A percentile compares a stretch with the other conserved stretches of the same genome.
Conservation (phyloP, 2,329 filamentous ascomycete genomes). For the Neopestalotiopsis sp. region DNA sequence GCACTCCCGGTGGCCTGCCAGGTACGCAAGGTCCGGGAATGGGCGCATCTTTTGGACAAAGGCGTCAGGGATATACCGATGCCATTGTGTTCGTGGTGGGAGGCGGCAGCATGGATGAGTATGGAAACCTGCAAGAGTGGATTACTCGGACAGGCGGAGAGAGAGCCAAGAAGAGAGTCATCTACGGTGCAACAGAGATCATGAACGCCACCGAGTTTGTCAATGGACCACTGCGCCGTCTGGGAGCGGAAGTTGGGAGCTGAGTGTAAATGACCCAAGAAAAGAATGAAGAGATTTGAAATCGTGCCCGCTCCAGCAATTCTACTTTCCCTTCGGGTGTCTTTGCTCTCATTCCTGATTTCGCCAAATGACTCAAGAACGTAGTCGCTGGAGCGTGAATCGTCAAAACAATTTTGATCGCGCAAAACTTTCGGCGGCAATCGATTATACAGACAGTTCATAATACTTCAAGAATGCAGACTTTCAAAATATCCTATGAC, state of each 20-base stretch:
- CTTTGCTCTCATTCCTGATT: too few relatives aligned
- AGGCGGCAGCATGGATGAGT: conserved; percentile 98
- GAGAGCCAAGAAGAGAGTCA: conserved; percentile 76
- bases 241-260: conserved; percentile 62
- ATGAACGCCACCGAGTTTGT: conserved; percentile 73
- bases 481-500: too few relatives aligned
- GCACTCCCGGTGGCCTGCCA: conserved; percentile 40
- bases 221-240: conserved; percentile 63
- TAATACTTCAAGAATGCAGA: too few relatives aligned
- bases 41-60: conserved; percentile 86
- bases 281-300: too few relatives aligned
- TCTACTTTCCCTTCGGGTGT: too few relatives aligned
- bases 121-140: conserved; percentile 97
- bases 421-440: too few relatives aligned
- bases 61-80: conserved; percentile 86
- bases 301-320: too few relatives aligned
- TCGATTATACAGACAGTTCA: too few relatives aligned
- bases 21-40: conserved; percentile 64
- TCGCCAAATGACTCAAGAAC: too few relatives aligned
- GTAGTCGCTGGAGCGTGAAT: too few relatives aligned
- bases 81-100: conserved; percentile 95
- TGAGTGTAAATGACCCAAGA: neutral
- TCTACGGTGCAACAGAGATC: conserved; percentile 92
- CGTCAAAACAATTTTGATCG: too few relatives aligned
- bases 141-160: conserved; percentile 75